These are phyloP conservation scores for Ceratobasidium sp. DNA, from an alignment of 1,284 basidiomycete genomes.

Conservation along the genomic window DNA sequence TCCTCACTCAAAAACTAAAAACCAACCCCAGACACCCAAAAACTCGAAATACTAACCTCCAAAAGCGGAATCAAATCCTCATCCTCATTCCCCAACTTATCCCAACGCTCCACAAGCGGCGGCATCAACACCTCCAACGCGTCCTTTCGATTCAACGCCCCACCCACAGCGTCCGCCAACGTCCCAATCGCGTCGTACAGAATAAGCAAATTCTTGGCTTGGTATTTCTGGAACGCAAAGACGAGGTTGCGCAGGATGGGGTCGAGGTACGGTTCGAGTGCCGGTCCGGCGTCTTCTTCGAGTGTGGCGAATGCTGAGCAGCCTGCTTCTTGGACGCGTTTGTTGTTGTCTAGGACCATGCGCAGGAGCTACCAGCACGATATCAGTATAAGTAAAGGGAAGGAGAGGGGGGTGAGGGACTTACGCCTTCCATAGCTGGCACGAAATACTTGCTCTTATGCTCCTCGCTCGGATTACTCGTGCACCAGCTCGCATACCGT, in stretches of 20 bases:
- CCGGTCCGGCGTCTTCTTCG: constrained; percentile 95
- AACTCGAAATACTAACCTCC: constrained; percentile 90
- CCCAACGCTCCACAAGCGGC: constrained; percentile 91
- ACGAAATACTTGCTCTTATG: constrained; percentile 93
- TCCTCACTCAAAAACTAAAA: constrained; percentile 93
- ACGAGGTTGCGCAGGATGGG: constrained; percentile 96
- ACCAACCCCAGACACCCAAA: constrained; percentile 99
- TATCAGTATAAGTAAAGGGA: neutral
- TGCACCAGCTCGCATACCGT: constrained; percentile 98
- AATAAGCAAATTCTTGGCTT: constrained; percentile 99
- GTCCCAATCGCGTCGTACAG: constrained; percentile 99
- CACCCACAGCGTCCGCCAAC: constrained; percentile 94
- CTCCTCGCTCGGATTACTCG: constrained; percentile 83
- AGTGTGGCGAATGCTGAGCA: constrained; percentile 99
- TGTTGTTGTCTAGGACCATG: constrained; percentile 99
- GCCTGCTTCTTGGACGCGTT: constrained; percentile 99
- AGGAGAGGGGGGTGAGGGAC: constrained; percentile 56
- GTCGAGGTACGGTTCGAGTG: constrained; percentile 93
- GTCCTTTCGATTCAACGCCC: constrained; percentile 85
- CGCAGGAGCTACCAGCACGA: constrained; percentile 77
- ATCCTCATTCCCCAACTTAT: constrained; percentile 89
- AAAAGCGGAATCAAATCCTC: constrained; percentile 94
- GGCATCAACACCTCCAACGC: constrained; percentile 98
- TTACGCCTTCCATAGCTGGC: constrained; percentile 96
- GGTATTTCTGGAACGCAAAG: constrained; percentile 97